Evolutionary conservation across 495 filamentous ascomycete species (phyloP).

Genomic region (Neurospora pannonica): DNA sequence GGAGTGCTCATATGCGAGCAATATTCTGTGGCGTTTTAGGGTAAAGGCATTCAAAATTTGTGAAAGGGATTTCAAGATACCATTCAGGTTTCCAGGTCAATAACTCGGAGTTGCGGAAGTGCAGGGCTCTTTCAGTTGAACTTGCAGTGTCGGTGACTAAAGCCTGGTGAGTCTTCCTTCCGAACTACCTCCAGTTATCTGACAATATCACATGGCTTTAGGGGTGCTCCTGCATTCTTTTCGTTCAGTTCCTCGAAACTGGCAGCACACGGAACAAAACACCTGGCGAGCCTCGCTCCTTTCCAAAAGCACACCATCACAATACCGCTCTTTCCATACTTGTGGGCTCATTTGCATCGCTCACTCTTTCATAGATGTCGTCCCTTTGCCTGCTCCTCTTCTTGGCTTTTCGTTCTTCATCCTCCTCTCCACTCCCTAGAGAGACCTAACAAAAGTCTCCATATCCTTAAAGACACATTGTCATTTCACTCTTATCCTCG

Average conservation of each 20-base stretch:
- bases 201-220: not conserved
- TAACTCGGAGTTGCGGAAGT: not conserved
- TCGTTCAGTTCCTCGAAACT: not conserved
- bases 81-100: not conserved
- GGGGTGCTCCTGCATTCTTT: not conserved
- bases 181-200: not conserved
- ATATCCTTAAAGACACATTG: not conserved
- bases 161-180: not conserved
- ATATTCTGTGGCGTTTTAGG: not conserved
- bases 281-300: not conserved
- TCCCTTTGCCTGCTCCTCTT: not conserved
- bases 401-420: not conserved
- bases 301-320: not conserved
- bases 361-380: not conserved
- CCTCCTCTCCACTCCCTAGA: not conserved
- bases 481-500: not conserved
- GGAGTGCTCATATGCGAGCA: not conserved
- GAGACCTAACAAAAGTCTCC: not conserved
- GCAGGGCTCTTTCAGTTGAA: not conserved
- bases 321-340: not conserved
- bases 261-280: not conserved
- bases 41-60: not conserved
- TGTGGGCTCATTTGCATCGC: not conserved
- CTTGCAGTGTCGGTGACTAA: not conserved
- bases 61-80: not conserved